Percentiles rank a stretch among this genome's conserved stretches.
These are phyloP conservation scores for Achlya hypogyna DNA, from an alignment of 352 stramenopile species.

Conservation along the genomic window DNA sequence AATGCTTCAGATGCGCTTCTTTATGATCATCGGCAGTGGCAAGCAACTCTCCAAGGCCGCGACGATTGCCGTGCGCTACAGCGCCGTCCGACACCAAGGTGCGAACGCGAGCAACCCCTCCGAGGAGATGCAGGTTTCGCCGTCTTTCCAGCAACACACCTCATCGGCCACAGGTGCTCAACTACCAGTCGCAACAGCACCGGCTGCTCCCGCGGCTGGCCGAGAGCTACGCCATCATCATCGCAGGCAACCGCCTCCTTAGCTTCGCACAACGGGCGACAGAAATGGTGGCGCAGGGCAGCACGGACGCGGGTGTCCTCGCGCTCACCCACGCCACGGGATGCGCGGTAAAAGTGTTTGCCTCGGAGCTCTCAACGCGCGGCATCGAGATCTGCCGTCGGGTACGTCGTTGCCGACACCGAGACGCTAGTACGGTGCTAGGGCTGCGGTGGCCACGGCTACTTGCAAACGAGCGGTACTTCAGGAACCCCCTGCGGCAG, in stretches of 20 bases:
- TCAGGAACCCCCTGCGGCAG: background rate
- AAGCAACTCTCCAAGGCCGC: slow-evolving; percentile 48
- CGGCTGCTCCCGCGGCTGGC: slow-evolving; percentile 88
- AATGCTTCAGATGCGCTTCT: slow-evolving; percentile 17
- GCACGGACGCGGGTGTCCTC: background rate
- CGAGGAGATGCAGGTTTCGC: slow-evolving; percentile 60
- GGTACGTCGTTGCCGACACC: background rate
- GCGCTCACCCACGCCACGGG: slow-evolving; percentile 5
- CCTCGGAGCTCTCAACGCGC: slow-evolving; percentile 4
- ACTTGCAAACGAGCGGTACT: slow-evolving; percentile 14
- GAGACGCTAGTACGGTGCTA: background rate
- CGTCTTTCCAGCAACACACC: background rate
- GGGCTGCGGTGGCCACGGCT: slow-evolving; percentile 16
- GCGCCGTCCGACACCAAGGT: slow-evolving; percentile 85
- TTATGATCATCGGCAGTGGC: slow-evolving; percentile 12
- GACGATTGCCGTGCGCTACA: slow-evolving; percentile 91
- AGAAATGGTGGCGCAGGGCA: slow-evolving; percentile 3
- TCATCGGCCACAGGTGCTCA: slow-evolving; percentile 52
- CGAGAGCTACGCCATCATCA: slow-evolving; percentile 58
- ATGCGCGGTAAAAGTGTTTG: slow-evolving; percentile 10
- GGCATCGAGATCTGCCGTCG: slow-evolving; percentile 18
- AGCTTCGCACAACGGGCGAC: slow-evolving; percentile 1
- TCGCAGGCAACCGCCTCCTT: background rate
- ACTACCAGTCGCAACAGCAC: slow-evolving; percentile 94
- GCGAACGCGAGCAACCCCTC: background rate